Evolutionary conservation across 2,329 filamentous ascomycete species (phyloP).

Genomic region (Cladosporium sphaerospermum): DNA sequence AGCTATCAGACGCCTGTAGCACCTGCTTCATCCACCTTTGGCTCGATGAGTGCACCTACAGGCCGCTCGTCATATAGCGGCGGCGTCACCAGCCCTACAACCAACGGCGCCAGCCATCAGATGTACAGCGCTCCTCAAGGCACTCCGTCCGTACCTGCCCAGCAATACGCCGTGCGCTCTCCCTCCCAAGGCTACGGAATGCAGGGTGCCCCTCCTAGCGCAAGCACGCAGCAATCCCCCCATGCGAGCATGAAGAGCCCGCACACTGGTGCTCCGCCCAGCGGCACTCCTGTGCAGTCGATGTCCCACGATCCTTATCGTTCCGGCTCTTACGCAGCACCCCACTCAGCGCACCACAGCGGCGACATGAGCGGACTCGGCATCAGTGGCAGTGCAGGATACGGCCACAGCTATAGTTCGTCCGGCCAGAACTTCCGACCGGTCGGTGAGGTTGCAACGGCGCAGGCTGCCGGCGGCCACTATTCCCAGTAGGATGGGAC

Average conservation of each 20-base stretch:
- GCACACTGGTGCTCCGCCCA: conserved; percentile 12
- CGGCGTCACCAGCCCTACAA: conserved; percentile 14
- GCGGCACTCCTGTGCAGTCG: conserved; percentile 4
- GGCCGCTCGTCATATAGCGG: conserved; percentile 24
- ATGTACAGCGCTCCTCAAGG: conserved; percentile 20
- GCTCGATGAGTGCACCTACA: conserved; percentile 18
- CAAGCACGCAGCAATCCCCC: conserved; percentile 23
- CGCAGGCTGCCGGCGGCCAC: conserved; percentile 5
- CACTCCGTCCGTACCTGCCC: conserved; percentile 12
- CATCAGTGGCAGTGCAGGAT: conserved; percentile 22
- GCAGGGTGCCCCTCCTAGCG: conserved; percentile 23
- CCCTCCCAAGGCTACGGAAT: conserved; percentile 25
- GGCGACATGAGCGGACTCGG: conserved; percentile 27
- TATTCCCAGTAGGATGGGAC: conserved; percentile 5
- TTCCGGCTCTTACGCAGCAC: conserved; percentile 13
- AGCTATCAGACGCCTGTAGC: conserved; percentile 25
- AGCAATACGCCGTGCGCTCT: conserved; percentile 27
- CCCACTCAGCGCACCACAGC: conserved; percentile 20
- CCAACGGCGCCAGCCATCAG: conserved; percentile 22
- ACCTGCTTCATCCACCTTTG: conserved; percentile 20
- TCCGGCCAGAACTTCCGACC: conserved; percentile 17
- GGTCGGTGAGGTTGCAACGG: conserved; percentile 18
- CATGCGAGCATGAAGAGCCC: conserved; percentile 26
- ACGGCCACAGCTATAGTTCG: conserved; percentile 19
- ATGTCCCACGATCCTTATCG: conserved; percentile 9